Base-by-base conservation (phyloP, 2,329 filamentous ascomycete genomes). In the Trichophaea hybrida region DNA sequence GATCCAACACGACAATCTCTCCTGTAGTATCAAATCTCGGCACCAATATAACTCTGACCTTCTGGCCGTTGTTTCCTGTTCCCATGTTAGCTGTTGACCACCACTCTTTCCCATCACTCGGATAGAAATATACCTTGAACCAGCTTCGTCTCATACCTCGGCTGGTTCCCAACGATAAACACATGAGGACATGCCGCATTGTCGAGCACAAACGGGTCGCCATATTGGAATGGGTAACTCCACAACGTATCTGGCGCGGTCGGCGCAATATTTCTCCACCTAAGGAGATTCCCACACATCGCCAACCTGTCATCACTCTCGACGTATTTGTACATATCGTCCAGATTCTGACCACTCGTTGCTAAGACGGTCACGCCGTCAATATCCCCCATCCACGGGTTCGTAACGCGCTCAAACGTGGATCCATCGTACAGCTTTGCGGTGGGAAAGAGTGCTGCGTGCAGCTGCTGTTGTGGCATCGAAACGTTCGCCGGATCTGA, bases 141-240 rank as follows among this genome's bases (percentile, higher is more conserved):
- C 1, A 84, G 72, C 34, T 78, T 80, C 2, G 85, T 90, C 55
- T 81, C 83, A 71, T 94, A 94, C 56, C 77, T 76, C 2, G 88
- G 84, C 71, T 95, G 89, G 67, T 86, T 89, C 13, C 90, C 90
- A 1, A 86, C 85, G 71, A 98, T 88, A 74, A 88, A 97, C 35
- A 98, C 76, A 69, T 98, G 91, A 1, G 93, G 93, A 64, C 88
- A 94, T 15, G 82, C 75, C 64, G 84, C 81, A 68, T 83, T 75
- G 64, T 84, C 81, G 68, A 98, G 78, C 48, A 97, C 85, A 69
- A 97, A 94, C 0, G 88, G 89, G 69, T 98, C 94, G 54, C 88
- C 80, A 15, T 93, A 86, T 72, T 97, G 90, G 73, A 95, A 98
- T 0, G 93, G 93, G 70, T 97, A 98, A 69, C 86, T 90, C 87